Evolutionary conservation across 1,284 basidiomycete species (phyloP).

Genomic region (Porodaedalea pini): DNA sequence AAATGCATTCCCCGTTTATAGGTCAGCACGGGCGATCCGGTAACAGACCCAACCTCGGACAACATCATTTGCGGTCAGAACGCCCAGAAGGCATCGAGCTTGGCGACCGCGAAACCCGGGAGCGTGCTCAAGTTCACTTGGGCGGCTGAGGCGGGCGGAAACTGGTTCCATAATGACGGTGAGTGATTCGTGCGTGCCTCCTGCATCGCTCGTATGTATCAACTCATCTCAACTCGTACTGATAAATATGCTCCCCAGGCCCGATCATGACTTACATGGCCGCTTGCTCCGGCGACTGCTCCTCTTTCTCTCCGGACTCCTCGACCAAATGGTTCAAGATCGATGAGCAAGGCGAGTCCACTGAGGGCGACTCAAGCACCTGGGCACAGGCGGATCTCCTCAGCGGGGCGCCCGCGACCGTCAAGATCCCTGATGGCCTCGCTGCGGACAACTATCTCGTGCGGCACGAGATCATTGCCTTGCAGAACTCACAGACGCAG

Average conservation of each 20-base stretch:
- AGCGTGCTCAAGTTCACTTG: slow-evolving; percentile 11
- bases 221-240: not conserved
- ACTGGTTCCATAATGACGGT: slow-evolving; percentile 19
- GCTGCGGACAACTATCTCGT: slow-evolving; percentile 64
- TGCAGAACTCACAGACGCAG: slow-evolving; percentile 48
- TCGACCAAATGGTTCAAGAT: slow-evolving; percentile 70
- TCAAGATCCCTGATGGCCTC: slow-evolving; percentile 53
- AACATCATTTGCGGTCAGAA: slow-evolving; percentile 13
- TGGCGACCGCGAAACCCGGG: slow-evolving; percentile 14
- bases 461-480: slow-evolving; percentile 69
- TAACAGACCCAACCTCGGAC: slow-evolving; percentile 14
- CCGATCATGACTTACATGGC: slow-evolving; percentile 73
- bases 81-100: slow-evolving; percentile 4
- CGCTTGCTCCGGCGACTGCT: slow-evolving; percentile 43
- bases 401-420: slow-evolving; percentile 29
- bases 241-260: slow-evolving; percentile 34
- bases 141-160: slow-evolving; percentile 4
- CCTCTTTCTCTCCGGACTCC: slow-evolving; percentile 13
- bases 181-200: not conserved
- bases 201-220: not conserved
- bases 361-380: slow-evolving; percentile 21
- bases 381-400: slow-evolving; percentile 41
- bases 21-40: slow-evolving; percentile 14
- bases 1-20: not conserved
- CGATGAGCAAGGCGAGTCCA: slow-evolving; percentile 41